Conservation (phyloP, 2,329 filamentous ascomycete genomes). For the Trichoderma semiorbis region DNA sequence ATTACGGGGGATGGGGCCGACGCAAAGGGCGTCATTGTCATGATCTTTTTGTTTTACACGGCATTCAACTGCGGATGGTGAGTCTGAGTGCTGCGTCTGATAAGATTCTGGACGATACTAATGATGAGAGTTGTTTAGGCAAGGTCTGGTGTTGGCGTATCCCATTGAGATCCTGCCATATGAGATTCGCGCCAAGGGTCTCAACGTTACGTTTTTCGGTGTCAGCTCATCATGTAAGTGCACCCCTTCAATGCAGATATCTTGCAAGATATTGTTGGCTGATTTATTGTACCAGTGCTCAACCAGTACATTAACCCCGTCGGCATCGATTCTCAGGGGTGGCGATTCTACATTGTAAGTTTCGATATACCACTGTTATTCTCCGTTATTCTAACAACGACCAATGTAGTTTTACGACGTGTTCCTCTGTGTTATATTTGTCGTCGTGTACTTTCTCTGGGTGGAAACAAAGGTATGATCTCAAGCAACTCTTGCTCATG, state of each 20-base stretch:
- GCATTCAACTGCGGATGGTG: conserved; percentile 15
- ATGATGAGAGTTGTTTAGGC: background rate
- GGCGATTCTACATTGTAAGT: conserved; percentile 15
- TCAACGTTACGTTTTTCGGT: conserved; percentile 51
- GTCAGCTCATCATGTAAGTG: background rate
- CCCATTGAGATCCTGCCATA: conserved; percentile 58
- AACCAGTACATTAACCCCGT: conserved; percentile 15
- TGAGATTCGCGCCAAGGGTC: conserved; percentile 55
- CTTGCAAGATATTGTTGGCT: background rate
- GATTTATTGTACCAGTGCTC: background rate
- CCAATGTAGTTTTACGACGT: background rate
- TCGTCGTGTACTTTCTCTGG: conserved; percentile 8
- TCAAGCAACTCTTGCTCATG: background rate
- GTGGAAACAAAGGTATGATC: conserved; percentile 5
- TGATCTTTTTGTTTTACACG: conserved; percentile 15
- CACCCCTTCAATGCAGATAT: background rate
- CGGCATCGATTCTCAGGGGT: conserved; percentile 10
- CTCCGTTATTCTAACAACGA: background rate
- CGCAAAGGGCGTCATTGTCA: conserved; percentile 12
- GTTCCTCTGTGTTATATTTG: conserved; percentile 1
- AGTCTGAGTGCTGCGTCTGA: background rate
- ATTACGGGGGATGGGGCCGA: background rate
- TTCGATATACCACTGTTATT: background rate
- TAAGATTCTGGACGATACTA: background rate
- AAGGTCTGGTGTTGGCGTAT: conserved; percentile 54